Percentiles rank a stretch among this genome's conserved stretches.
phyloP scores from a whole-genome alignment of 2,329 filamentous ascomycete species.

The Cytospora piceicola region DNA sequence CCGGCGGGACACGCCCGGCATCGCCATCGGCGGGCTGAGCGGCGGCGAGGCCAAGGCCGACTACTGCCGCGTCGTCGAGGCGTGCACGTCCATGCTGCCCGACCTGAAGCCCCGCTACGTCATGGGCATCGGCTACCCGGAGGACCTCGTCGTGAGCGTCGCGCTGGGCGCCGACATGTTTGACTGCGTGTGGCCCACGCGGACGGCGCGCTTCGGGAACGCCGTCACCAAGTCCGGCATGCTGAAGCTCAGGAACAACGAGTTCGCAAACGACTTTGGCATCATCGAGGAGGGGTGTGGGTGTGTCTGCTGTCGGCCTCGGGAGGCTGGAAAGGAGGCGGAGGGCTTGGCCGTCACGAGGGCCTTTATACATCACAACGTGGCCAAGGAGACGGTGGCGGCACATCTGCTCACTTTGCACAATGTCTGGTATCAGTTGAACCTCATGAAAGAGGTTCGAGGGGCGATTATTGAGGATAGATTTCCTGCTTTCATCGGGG shows the following conservation, averaged over 20 bases:
- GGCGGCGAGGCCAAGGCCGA: slow-evolving; percentile 93
- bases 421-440: slow-evolving; percentile 90
- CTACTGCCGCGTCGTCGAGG: slow-evolving; percentile 86
- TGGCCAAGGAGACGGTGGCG: slow-evolving; percentile 91
- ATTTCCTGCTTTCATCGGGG: slow-evolving; percentile 76
- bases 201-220: slow-evolving; percentile 95
- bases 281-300: slow-evolving; percentile 83
- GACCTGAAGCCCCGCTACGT: slow-evolving; percentile 96
- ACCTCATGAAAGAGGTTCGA: slow-evolving; percentile 76
- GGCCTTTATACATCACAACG: slow-evolving; percentile 89
- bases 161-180: slow-evolving; percentile 99
- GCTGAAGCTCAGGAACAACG: slow-evolving; percentile 80
- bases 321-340: slow-evolving; percentile 54
- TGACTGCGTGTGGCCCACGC: slow-evolving; percentile 97
- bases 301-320: slow-evolving; percentile 75
- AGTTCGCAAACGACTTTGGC: slow-evolving; percentile 77
- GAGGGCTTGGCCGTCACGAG: slow-evolving; percentile 76
- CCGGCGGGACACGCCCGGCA: slow-evolving; percentile 86
- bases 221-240: slow-evolving; percentile 81
- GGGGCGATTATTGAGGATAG: slow-evolving; percentile 79
- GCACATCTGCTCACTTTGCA: slow-evolving; percentile 87
- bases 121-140: slow-evolving; percentile 98
- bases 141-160: slow-evolving; percentile 91
- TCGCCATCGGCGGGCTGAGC: slow-evolving; percentile 92
- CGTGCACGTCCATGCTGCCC: slow-evolving; percentile 83